Percentiles rank a stretch among this genome's conserved stretches.
phyloP scores from a whole-genome alignment of 164 flowering plant genomes.

The Liriodendron chinense region DNA sequence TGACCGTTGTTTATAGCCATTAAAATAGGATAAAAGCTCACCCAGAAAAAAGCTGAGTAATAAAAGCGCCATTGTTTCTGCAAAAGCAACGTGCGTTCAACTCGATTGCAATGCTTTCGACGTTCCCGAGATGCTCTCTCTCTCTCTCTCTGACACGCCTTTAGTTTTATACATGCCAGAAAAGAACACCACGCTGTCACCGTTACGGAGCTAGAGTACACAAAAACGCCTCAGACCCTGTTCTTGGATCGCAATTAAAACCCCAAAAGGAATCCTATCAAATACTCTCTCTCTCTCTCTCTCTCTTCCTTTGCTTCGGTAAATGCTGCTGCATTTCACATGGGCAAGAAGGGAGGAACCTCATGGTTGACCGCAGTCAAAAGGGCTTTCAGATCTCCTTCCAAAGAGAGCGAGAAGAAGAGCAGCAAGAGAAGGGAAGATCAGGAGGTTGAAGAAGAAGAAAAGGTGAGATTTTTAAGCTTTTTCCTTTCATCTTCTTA shows the following conservation, averaged over 20 bases:
- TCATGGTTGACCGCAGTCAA: conserved; percentile 71
- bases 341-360: conserved; percentile 51
- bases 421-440: conserved; percentile 46
- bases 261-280: not conserved
- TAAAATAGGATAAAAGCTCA: not conserved
- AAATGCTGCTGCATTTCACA: conserved; percentile 23
- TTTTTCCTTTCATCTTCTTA: not conserved
- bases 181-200: not conserved
- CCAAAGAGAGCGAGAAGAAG: conserved; percentile 45
- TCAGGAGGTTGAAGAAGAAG: conserved; percentile 53
- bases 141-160: not conserved
- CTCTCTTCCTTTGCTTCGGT: conserved; percentile 11
- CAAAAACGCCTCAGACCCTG: not conserved
- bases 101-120: conserved; percentile 15
- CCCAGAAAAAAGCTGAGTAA: conserved; percentile 6
- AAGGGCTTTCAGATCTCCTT: conserved; percentile 77
- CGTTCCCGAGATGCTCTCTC: conserved; percentile 16
- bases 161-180: conserved; percentile 6
- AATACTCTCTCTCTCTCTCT: conserved; percentile 3
- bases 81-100: conserved; percentile 17
- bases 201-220: not conserved
- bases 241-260: not conserved
- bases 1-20: not conserved
- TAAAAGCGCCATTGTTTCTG: conserved; percentile 11
- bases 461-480: conserved; percentile 38